phyloP scores from a whole-genome alignment of 2,329 filamentous ascomycete genomes.

The Xylaria sp. region DNA sequence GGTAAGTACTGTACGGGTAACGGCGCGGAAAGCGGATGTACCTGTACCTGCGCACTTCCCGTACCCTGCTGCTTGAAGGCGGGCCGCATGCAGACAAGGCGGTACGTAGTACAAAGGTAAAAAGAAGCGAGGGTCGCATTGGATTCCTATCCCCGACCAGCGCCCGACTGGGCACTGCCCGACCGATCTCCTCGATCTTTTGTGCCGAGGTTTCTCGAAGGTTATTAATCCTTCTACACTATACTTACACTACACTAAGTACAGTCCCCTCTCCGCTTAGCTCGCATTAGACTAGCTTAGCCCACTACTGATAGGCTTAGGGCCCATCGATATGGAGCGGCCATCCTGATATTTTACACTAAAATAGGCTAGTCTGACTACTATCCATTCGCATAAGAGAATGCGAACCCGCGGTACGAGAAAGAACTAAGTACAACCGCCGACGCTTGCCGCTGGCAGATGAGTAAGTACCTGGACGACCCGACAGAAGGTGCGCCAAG shows the following conservation, averaged over 20 bases:
- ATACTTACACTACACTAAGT: too few relatives aligned
- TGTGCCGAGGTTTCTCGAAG: neutral
- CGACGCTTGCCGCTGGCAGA: neutral
- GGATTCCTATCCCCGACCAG: too few relatives aligned
- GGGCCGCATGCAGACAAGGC: neutral
- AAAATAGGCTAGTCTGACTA: too few relatives aligned
- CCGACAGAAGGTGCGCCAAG: neutral
- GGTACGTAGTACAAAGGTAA: too few relatives aligned
- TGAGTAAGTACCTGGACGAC: neutral
- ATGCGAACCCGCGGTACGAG: neutral
- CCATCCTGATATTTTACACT: conserved; percentile 2
- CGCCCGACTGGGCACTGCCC: too few relatives aligned
- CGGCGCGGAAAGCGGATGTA: neutral
- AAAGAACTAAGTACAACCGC: neutral
- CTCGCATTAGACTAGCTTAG: too few relatives aligned
- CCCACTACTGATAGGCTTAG: neutral
- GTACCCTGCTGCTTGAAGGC: too few relatives aligned
- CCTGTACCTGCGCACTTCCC: too few relatives aligned
- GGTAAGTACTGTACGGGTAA: too few relatives aligned
- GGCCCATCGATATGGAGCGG: neutral
- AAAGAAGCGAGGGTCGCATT: neutral
- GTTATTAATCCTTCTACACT: conserved; percentile 16
- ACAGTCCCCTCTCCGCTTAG: too few relatives aligned
- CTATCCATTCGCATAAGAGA: neutral
- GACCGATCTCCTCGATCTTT: conserved; percentile 1